A percentile compares a stretch with the other conserved stretches of the same genome.
Evolutionary conservation across 2,329 filamentous ascomycete species (phyloP).

Genomic region (Pseudocercospora crystallina): DNA sequence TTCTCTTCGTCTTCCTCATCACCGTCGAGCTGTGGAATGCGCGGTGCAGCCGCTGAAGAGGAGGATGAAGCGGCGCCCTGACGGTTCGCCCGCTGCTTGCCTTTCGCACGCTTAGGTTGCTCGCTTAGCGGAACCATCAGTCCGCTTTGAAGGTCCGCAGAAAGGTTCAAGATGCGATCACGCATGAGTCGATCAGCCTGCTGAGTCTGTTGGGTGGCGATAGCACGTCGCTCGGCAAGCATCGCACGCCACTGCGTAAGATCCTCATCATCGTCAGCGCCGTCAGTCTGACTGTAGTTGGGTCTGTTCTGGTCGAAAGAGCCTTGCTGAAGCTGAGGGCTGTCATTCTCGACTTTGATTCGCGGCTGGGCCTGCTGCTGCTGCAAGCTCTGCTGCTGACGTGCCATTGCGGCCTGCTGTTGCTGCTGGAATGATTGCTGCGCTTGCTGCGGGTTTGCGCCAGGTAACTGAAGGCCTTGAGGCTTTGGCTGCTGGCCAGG

Average conservation of each 20-base stretch:
- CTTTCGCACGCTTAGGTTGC: constrained; percentile 41
- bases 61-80: constrained; percentile 4
- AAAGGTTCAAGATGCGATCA: constrained; percentile 63
- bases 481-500: constrained; percentile 34
- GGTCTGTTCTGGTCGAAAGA: constrained; percentile 41
- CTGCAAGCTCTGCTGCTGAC: constrained; percentile 35
- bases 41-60: constrained; percentile 7
- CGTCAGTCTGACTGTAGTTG: constrained; percentile 71
- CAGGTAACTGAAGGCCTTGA: constrained; percentile 38
- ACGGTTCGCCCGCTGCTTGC: constrained; percentile 25
- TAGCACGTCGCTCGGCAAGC: constrained; percentile 57
- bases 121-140: constrained; percentile 71
- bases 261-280: constrained; percentile 58
- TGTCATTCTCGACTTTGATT: constrained; percentile 37
- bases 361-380: constrained; percentile 36
- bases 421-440: constrained; percentile 38
- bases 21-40: constrained; percentile 55
- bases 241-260: constrained; percentile 59
- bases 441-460: constrained; percentile 40
- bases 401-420: constrained; percentile 40
- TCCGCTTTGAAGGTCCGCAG: constrained; percentile 70
- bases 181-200: constrained; percentile 69
- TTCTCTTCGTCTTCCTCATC: constrained; percentile 53
- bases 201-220: constrained; percentile 53
- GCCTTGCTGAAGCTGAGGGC: constrained; percentile 27